Evolutionary conservation across 345 rosid species (phyloP), one percentile per base, ranked within the genome.

Genomic region (Psidium guajava): DNA sequence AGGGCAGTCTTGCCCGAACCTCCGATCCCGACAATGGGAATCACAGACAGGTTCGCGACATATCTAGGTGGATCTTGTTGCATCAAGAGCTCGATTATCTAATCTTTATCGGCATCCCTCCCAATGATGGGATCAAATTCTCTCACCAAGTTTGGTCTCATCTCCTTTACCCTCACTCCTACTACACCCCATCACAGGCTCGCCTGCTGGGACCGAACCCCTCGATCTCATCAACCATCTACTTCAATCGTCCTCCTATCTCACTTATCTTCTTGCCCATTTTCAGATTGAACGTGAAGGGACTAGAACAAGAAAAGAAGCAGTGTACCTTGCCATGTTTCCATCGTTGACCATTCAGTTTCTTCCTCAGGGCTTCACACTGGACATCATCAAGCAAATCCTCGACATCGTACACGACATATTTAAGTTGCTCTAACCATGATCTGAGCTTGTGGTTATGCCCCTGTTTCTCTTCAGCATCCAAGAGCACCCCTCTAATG

Each of bases 1-100:
- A 87, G 84, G 4, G 88, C 13, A 50, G 86, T 84, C 27, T 87
- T 87, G 8, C 85, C 83, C 25, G 55, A 16, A 25, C 89, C 89
- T 49, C 89, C 83, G 11, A 87, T 51, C 15, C 85, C 83, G 0
- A 87, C 89, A 6, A 87, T 56, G 3, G 89, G 85, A 82, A 87
- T 82, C 28, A 85, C 47, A 12, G 69, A 84, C 9, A 82, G 36
- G 15, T 81, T 47, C 5, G 0, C 0, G 0, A 40, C 74, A 61
- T 61, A 40, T 16, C 8, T 40, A 5, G 24, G 36, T 5, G 24
- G 36, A 61, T 58, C 54, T 3, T 11, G 53, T 25, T 28, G 25
- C 80, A 18, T 40, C 24, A 59, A 52, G 40, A 42, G 80, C 8
- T 59, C 22, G 28, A 83, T 13, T 27, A 83, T 83, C 75, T 5